Evolutionary conservation across 2,329 filamentous ascomycete species (phyloP), one percentile per base, ranked within the genome.

Genomic region (Talaromyces islandicus): DNA sequence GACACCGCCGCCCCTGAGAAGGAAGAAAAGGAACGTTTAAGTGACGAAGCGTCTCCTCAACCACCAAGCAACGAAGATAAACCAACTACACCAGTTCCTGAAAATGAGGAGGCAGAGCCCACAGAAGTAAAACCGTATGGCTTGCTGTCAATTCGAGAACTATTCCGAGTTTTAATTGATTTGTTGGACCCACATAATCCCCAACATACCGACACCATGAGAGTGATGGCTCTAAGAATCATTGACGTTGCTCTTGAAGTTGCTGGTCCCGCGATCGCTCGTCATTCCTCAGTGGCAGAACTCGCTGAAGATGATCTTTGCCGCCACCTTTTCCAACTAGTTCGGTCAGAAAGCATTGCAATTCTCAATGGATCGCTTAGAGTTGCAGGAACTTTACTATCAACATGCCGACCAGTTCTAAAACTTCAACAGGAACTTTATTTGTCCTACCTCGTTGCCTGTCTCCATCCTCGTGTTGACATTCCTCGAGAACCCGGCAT

Each of bases 391-490:
- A 99, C 94, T 4, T 78, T 99, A 27, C 79, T 99, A 32, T 89
- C 92, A 29, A 97, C 94, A 0, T 97, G 94, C 70, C 86, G 94
- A 63, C 87, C 87, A 30, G 90, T 97, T 14, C 81, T 99, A 50
- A 97, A 97, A 77, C 81, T 99, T 48, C 94, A 99, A 71, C 94
- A 99, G 76, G 94, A 99, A 76, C 82, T 99, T 0, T 99, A 96
- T 71, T 78, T 99, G 38, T 95, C 92, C 0, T 99, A 99, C 70
- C 77, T 99, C 54, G 90, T 99, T 24, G 91, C 92, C 7, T 99
- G 94, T 73, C 81, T 99, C 54, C 93, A 97, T 73, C 92, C 93
- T 6, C 86, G 88, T n/a, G 88, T 97, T 30, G 92, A 96, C 59
- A 97, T 99, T 69, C 94, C 95, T 0, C 84, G 88, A 57, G 94